Evolutionary conservation across 805 yeast species (phyloP).

Genomic region (Hanseniaspora valbyensis): DNA sequence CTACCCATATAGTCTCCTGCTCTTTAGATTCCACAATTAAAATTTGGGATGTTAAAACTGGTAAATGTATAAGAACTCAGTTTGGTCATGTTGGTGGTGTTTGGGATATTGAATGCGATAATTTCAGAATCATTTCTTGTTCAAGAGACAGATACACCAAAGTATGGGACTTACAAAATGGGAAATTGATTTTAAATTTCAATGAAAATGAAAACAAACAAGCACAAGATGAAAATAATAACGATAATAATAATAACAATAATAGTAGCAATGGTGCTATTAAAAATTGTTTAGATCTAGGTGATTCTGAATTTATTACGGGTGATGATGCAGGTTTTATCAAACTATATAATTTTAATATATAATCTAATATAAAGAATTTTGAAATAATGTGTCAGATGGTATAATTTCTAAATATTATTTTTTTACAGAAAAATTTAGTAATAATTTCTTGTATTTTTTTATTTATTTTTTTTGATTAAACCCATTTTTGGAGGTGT

Average conservation of each 20-base stretch:
- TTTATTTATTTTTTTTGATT: no score
- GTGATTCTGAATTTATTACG: slow-evolving; percentile 80
- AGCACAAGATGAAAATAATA: slow-evolving; percentile 28
- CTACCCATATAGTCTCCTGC: slow-evolving; percentile 76
- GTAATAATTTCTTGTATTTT: no score
- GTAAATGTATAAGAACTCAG: slow-evolving; percentile 82
- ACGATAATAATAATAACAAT: neutral
- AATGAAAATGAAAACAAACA: slow-evolving; percentile 49
- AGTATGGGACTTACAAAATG: slow-evolving; percentile 93
- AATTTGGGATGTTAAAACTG: slow-evolving; percentile 79
- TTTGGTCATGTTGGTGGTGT: slow-evolving; percentile 98
- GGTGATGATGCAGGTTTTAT: slow-evolving; percentile 85
- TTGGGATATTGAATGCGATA: slow-evolving; percentile 94
- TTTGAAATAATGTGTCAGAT: no score
- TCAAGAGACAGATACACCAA: slow-evolving; percentile 87
- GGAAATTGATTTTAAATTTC: slow-evolving; percentile 88
- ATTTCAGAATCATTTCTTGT: slow-evolving; percentile 86
- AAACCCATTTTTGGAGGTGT: no score
- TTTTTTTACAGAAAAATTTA: no score
- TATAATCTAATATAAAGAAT: no score
- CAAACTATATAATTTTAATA: slow-evolving; percentile 72
- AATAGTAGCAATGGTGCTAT: slow-evolving; percentile 24
- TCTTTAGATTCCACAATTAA: slow-evolving; percentile 89
- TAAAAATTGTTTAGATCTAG: slow-evolving; percentile 57
- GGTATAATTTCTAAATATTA: no score